Evolutionary conservation across 1,139 yeast genomes (phyloP), one percentile per base, ranked within the genome.

Genomic region (Pichia norvegensis): DNA sequence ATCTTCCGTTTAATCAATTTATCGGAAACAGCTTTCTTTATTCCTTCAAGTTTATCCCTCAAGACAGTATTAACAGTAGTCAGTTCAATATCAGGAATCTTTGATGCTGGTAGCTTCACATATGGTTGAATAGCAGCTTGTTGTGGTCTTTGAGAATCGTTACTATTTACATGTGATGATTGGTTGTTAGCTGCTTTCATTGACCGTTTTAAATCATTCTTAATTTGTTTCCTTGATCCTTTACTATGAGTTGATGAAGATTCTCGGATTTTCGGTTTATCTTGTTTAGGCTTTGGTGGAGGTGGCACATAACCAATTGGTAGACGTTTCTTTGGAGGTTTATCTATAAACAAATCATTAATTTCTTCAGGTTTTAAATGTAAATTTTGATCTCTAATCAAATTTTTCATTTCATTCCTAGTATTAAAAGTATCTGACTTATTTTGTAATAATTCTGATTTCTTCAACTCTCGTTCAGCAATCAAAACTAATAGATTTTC

Each of bases 21-120:
- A 55, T 86, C 95, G 54, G 81, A 76, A 42, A 92, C 95, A 13
- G 87, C 94, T 46, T 81, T 76, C 53, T 80, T 80, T 53, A 90
- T 82, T 17, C 88, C 83, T 46, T 75, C 80, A 54, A 87, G 84
- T 66, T 88, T 87, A 52, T 82, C 94, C 46, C 76, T 72, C 49
- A 85, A 68, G 22, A 87, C 81, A 45, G 79, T 74, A 44, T 86
- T 86, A 22, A 90, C 90, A 6, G 95, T 85, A 35, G 85, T 81
- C 55, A 90, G 72, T 45, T 87, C 95, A 76, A 90, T 76, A 65
- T 90, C 97, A 13, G 97, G 97, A 55, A 90, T 85, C 67, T 88
- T 86, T 2, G 95, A 84, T 27, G 94, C 84, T 11, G 96, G 95
- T 38, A 87, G 67, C 55, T 85, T 84, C 57, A 86, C 95, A 66